phyloP scores from a whole-genome alignment of 352 stramenopile genomes.

The Phytophthora parvispora region DNA sequence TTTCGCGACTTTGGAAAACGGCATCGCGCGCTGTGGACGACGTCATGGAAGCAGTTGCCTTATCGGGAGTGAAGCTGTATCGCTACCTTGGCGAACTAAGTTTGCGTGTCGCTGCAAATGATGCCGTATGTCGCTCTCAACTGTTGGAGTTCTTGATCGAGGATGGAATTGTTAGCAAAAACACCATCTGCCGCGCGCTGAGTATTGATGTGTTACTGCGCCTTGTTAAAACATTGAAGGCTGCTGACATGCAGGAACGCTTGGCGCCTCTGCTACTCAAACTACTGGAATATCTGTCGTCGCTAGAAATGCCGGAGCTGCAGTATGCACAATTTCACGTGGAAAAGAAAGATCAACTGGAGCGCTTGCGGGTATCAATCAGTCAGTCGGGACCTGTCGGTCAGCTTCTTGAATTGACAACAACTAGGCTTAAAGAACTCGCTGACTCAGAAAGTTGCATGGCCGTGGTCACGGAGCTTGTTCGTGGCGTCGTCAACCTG shows the following conservation, averaged over 20 bases:
- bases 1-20: slow-evolving; percentile 73
- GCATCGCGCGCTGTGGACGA: slow-evolving; percentile 82
- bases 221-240: slow-evolving; percentile 72
- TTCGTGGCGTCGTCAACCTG: slow-evolving; percentile 57
- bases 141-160: slow-evolving; percentile 75
- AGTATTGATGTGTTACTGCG: slow-evolving; percentile 81
- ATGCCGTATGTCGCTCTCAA: slow-evolving; percentile 56
- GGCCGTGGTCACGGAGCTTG: slow-evolving; percentile 61
- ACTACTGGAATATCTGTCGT: slow-evolving; percentile 85
- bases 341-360: slow-evolving; percentile 86
- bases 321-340: slow-evolving; percentile 91
- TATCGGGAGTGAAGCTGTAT: slow-evolving; percentile 81
- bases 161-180: slow-evolving; percentile 79
- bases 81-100: slow-evolving; percentile 78
- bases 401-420: slow-evolving; percentile 73
- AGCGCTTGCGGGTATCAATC: slow-evolving; percentile 80
- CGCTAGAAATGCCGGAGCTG: slow-evolving; percentile 83
- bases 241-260: slow-evolving; percentile 59
- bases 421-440: slow-evolving; percentile 66
- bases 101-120: slow-evolving; percentile 66
- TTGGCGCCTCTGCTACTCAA: slow-evolving; percentile 71
- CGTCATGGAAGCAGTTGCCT: slow-evolving; percentile 74
- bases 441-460: slow-evolving; percentile 47
- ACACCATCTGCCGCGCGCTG: slow-evolving; percentile 68
- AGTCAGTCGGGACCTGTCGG: slow-evolving; percentile 82